Percentiles rank a stretch among this genome's conserved stretches.
Conservation (phyloP, 345 rosid species). For the Eucalyptus sp. region DNA sequence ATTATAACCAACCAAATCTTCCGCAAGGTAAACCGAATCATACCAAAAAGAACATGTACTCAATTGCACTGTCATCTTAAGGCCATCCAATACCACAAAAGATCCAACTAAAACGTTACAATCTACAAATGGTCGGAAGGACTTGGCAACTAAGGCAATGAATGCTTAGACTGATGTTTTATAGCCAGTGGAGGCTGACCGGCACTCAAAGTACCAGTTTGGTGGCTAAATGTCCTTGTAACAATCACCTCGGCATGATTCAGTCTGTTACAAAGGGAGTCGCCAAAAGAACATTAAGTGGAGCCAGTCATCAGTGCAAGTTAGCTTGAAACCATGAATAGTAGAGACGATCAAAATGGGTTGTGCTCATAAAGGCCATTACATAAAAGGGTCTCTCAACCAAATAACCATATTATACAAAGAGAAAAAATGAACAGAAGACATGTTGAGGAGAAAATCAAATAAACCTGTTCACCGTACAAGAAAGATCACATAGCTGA, state of each 20-base stretch:
- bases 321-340: not conserved
- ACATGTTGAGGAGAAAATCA: not conserved
- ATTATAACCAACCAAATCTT: not conserved
- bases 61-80: not conserved
- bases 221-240: not conserved
- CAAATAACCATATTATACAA: not conserved
- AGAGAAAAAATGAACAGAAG: not conserved
- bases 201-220: not conserved
- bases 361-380: not conserved
- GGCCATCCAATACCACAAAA: not conserved
- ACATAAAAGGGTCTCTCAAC: not conserved
- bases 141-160: not conserved
- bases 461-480: not conserved
- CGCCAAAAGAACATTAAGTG: not conserved
- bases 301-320: not conserved
- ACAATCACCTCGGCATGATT: not conserved
- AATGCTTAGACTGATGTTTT: not conserved
- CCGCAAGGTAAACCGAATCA: not conserved
- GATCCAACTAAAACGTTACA: not conserved
- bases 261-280: not conserved
- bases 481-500: not conserved
- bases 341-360: not conserved
- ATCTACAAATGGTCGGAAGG: not conserved
- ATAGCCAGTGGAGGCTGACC: not conserved
- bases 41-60: not conserved